phyloP scores from a whole-genome alignment of 2,329 filamentous ascomycete genomes.

The Botrytis paeoniae region DNA sequence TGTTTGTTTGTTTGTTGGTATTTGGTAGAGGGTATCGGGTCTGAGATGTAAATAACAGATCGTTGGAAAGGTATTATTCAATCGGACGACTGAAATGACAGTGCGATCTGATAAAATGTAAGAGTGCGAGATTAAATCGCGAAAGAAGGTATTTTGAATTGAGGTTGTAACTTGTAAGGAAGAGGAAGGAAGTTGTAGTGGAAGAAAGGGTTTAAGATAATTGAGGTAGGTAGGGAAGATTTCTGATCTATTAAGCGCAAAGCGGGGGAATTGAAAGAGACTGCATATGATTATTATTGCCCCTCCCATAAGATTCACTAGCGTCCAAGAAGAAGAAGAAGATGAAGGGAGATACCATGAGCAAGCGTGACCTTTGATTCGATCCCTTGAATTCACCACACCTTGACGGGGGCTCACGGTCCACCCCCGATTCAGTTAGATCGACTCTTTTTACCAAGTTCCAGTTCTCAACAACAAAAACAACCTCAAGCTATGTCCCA shows the following conservation, averaged over 20 bases:
- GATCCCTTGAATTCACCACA: not conserved
- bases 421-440: not conserved
- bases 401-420: not conserved
- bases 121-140: slow-evolving; percentile 2
- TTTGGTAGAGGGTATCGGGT: not conserved
- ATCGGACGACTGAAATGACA: slow-evolving; percentile 37
- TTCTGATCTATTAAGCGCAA: slow-evolving; percentile 8
- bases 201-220: slow-evolving; percentile 5
- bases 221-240: slow-evolving; percentile 23
- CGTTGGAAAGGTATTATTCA: slow-evolving; percentile 19
- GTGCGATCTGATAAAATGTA: slow-evolving; percentile 26
- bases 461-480: not conserved
- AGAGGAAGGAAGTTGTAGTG: not conserved
- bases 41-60: not conserved
- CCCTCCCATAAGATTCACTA: slow-evolving; percentile 6
- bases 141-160: not conserved
- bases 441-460: not conserved
- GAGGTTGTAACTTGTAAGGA: slow-evolving; percentile 10
- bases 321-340: not conserved
- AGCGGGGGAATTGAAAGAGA: slow-evolving; percentile 16
- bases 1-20: slow-evolving; percentile 16
- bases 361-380: not conserved
- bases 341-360: not conserved
- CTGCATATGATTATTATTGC: slow-evolving; percentile 9
- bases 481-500: not conserved